phyloP scores from a whole-genome alignment of 169 alveolate genomes.

The Toxoplasma gondii region DNA sequence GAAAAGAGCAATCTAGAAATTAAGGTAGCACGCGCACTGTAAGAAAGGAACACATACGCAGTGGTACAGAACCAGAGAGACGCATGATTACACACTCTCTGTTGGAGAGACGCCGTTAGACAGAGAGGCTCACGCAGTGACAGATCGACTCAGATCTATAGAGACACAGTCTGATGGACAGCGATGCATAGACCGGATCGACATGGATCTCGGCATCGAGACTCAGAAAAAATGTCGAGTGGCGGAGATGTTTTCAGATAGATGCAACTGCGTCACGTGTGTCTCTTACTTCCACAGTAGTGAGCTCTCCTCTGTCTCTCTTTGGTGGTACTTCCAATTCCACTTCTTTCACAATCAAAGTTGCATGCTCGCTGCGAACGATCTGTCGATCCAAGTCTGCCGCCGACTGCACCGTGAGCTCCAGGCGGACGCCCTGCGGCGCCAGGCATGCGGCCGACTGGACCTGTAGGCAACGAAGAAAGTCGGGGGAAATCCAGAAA shows the following conservation, averaged over 20 bases:
- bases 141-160: neutral
- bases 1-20: too few relatives aligned
- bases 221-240: too few relatives aligned
- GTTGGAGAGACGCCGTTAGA: too few relatives aligned
- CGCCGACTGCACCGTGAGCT: conserved; percentile 74
- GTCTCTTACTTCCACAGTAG: conserved; percentile 37
- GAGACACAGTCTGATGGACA: too few relatives aligned
- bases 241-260: neutral
- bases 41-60: too few relatives aligned
- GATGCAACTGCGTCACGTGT: neutral
- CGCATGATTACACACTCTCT: too few relatives aligned
- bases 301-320: conserved; percentile 31
- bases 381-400: conserved; percentile 85
- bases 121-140: neutral
- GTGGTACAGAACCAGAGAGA: too few relatives aligned
- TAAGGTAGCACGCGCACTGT: too few relatives aligned
- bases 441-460: conserved; percentile 80
- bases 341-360: conserved; percentile 85
- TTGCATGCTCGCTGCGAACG: conserved; percentile 87
- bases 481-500: neutral
- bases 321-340: conserved; percentile 91
- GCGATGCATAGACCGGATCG: too few relatives aligned
- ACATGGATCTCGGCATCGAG: too few relatives aligned
- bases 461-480: conserved; percentile 63
- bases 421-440: conserved; percentile 76